Conservation (phyloP, 257 asterid genomes). For the Nicotiana noctiflora region DNA sequence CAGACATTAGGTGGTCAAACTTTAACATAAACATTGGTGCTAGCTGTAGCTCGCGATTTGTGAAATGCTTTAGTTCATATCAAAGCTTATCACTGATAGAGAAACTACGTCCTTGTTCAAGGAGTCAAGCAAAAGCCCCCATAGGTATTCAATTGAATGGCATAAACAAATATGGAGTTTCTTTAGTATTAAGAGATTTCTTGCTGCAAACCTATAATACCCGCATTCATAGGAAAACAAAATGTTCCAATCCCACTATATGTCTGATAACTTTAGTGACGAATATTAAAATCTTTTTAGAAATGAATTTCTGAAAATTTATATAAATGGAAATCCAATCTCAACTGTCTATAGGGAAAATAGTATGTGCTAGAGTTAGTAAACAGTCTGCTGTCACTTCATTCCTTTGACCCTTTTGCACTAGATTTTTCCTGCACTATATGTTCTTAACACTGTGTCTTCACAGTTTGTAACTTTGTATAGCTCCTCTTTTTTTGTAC, state of each 20-base stretch:
- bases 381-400: conserved; percentile 3
- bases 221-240: background rate
- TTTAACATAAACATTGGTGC: background rate
- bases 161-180: background rate
- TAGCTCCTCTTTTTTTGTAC: background rate
- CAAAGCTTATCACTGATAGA: background rate
- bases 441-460: background rate
- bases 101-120: background rate
- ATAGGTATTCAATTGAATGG: background rate
- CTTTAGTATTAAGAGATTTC: background rate
- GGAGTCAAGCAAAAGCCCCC: background rate
- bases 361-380: background rate
- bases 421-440: background rate
- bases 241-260: background rate
- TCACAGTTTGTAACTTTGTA: background rate
- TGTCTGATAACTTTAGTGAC: background rate
- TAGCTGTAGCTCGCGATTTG: background rate
- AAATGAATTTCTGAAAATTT: background rate
- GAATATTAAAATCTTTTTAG: background rate
- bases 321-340: background rate
- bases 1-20: background rate
- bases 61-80: background rate
- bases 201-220: background rate
- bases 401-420: background rate
- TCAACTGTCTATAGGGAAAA: background rate